Percentiles rank a stretch among this genome's conserved stretches.
Evolutionary conservation across 108 stramenopile species (phyloP).

Genomic region (Cyclotella kingstonii): DNA sequence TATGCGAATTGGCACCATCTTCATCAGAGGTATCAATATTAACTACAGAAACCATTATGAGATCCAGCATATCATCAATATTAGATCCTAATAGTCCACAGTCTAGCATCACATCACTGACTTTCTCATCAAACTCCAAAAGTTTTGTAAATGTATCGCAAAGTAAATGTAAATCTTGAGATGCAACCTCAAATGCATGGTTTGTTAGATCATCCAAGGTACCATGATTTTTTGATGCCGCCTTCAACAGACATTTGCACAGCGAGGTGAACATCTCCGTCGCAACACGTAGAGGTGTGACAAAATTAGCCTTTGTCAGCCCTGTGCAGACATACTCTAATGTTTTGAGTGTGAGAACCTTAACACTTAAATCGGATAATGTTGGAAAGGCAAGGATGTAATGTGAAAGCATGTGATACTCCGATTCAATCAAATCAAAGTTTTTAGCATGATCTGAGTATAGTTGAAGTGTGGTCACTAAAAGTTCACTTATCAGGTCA

Average conservation of each 20-base stretch:
- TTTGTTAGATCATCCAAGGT: background rate
- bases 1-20: conserved; percentile 1
- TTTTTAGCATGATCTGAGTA: conserved; percentile 91
- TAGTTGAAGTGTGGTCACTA: conserved; percentile 80
- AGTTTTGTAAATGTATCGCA: conserved; percentile 85
- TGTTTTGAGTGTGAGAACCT: conserved; percentile 89
- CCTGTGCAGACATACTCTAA: conserved; percentile 91
- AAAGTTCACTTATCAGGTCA: conserved; percentile 60
- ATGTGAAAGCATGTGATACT: conserved; percentile 73
- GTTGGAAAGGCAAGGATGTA: conserved; percentile 85
- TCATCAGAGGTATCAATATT: conserved; percentile 1
- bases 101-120: conserved; percentile 68
- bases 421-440: conserved; percentile 82
- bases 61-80: conserved; percentile 58
- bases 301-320: conserved; percentile 63
- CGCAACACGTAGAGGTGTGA: conserved; percentile 68
- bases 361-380: conserved; percentile 78
- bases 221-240: conserved; percentile 17
- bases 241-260: conserved; percentile 66
- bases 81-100: conserved; percentile 60
- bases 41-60: conserved; percentile 40
- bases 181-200: conserved; percentile 27
- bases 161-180: conserved; percentile 76
- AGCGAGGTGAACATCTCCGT: conserved; percentile 81
- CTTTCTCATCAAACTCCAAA: conserved; percentile 84